phyloP scores from a whole-genome alignment of 768 basidiomycete genomes.

The Hygrocybe punicea region DNA sequence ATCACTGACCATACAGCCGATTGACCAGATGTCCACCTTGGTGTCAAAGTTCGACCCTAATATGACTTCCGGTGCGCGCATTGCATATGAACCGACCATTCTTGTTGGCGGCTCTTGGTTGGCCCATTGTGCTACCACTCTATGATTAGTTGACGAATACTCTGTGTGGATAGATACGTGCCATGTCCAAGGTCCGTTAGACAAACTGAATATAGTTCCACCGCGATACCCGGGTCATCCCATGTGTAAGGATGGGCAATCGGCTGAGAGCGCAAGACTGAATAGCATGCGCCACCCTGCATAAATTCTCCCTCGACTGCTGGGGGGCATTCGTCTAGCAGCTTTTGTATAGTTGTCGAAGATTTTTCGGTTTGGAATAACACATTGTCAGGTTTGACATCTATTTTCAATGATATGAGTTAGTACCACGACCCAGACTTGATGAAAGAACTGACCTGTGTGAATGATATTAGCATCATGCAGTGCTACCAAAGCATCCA shows the following conservation, averaged over 20 bases:
- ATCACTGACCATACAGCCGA: slow-evolving; percentile 8
- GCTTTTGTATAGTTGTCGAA: slow-evolving; percentile 2
- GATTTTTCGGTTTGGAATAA: slow-evolving; percentile 16
- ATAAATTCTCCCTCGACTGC: slow-evolving; percentile 5
- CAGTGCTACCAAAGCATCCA: slow-evolving; percentile 13
- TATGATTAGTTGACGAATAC: too few species aligned
- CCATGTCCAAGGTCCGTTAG: slow-evolving; percentile 9
- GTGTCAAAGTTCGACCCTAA: background rate
- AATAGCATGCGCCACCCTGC: background rate
- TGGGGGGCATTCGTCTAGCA: slow-evolving; percentile 5
- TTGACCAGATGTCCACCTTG: slow-evolving; percentile 6
- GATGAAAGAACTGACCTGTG: slow-evolving; percentile 12
- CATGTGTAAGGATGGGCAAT: slow-evolving; percentile 12
- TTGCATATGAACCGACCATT: background rate
- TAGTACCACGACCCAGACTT: background rate
- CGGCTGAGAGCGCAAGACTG: slow-evolving; percentile 16
- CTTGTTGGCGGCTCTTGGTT: background rate
- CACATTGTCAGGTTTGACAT: slow-evolving; percentile 26
- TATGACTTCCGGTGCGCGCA: slow-evolving; percentile 6
- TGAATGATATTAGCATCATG: slow-evolving; percentile 20
- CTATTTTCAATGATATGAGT: slow-evolving; percentile 8
- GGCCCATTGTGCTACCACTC: background rate
- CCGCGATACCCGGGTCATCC: slow-evolving; percentile 11
- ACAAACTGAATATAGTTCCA: slow-evolving; percentile 13
- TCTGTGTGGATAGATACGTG: background rate